Percentiles rank a stretch among this genome's conserved stretches.
Evolutionary conservation across 2,329 filamentous ascomycete genomes (phyloP).

Genomic region (Karstenula rhodostoma): DNA sequence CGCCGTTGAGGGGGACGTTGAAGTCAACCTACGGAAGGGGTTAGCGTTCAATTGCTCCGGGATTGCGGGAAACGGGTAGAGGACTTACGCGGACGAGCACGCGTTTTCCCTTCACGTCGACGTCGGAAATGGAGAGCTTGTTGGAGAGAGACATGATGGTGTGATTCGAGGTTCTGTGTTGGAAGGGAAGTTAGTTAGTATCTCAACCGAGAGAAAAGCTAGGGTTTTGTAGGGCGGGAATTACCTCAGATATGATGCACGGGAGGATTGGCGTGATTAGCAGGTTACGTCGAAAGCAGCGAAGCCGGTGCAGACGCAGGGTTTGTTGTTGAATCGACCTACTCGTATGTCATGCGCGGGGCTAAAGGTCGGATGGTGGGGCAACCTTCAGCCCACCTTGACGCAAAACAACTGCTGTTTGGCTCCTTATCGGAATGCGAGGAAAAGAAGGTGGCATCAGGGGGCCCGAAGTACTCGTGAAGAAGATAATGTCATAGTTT

Average conservation of each 20-base stretch:
- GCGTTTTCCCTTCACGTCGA: constrained; percentile 97
- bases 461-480: not conserved
- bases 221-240: not conserved
- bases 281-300: constrained; percentile 6
- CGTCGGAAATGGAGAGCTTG: constrained; percentile 96
- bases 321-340: constrained; percentile 21
- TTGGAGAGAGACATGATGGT: constrained; percentile 89
- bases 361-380: constrained; percentile 13
- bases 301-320: constrained; percentile 12
- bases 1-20: constrained; percentile 94
- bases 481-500: not conserved
- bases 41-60: constrained; percentile 9
- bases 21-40: constrained; percentile 83
- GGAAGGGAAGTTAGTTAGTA: constrained; percentile 25
- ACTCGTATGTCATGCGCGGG: constrained; percentile 34
- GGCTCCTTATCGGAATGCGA: constrained; percentile 33
- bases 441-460: constrained; percentile 30
- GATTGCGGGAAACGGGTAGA: constrained; percentile 28
- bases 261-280: not conserved
- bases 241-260: not conserved
- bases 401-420: constrained; percentile 3
- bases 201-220: constrained; percentile 10
- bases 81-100: constrained; percentile 90
- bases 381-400: constrained; percentile 11
- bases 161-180: constrained; percentile 23